These are phyloP conservation scores for Neopestalotiopsis sp. DNA, from an alignment of 2,329 filamentous ascomycete genomes.

Conservation along the genomic window DNA sequence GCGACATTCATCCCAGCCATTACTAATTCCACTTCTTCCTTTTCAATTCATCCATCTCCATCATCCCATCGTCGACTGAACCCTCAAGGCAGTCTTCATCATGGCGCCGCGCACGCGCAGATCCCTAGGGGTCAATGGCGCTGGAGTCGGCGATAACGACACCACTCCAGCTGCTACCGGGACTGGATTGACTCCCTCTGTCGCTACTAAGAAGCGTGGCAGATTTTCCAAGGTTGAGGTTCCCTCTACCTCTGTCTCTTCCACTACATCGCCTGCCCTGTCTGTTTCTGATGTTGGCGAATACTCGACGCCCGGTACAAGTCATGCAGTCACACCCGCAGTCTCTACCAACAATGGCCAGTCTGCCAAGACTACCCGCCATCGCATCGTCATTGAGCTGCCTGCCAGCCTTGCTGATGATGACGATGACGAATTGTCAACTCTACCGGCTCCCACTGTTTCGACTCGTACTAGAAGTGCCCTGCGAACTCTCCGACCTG, in stretches of 20 bases:
- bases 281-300: slow-evolving; percentile 39
- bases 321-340: slow-evolving; percentile 44
- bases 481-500: slow-evolving; percentile 29
- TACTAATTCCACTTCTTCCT: too few relatives aligned
- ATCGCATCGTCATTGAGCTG: slow-evolving; percentile 39
- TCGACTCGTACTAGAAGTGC: slow-evolving; percentile 20
- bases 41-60: not conserved
- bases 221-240: slow-evolving; percentile 32
- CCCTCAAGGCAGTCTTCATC: not conserved
- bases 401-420: slow-evolving; percentile 46
- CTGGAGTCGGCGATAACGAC: not conserved
- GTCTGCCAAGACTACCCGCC: slow-evolving; percentile 23
- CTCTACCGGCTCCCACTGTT: slow-evolving; percentile 14
- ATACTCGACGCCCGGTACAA: slow-evolving; percentile 49
- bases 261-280: slow-evolving; percentile 38
- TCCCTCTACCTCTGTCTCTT: slow-evolving; percentile 38
- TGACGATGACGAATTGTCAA: slow-evolving; percentile 39
- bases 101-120: slow-evolving; percentile 33
- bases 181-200: slow-evolving; percentile 7
- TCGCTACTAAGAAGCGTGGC: slow-evolving; percentile 31
- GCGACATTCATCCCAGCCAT: not conserved
- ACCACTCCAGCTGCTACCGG: not conserved
- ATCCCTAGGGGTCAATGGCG: slow-evolving; percentile 20
- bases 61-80: not conserved
- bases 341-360: slow-evolving; percentile 29